A percentile compares a stretch with the other conserved stretches of the same genome.
phyloP scores from a whole-genome alignment of 352 stramenopile species.

The Globisporangium canariense region DNA sequence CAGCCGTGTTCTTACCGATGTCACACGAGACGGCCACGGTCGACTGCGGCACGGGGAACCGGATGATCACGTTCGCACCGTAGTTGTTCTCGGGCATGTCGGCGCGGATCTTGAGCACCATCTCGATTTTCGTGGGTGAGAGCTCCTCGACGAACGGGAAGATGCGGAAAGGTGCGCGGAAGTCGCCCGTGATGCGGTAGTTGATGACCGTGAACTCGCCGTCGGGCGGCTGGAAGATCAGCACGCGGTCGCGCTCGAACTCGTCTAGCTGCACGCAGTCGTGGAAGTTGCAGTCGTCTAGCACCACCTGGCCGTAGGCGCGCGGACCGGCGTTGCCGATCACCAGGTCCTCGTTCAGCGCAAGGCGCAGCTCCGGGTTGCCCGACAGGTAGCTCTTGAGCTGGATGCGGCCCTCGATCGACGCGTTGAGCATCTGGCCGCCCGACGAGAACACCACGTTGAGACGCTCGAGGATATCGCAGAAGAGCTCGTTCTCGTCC shows the following conservation, averaged over 20 bases:
- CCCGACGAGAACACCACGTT: conserved; percentile 97
- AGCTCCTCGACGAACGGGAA: conserved; percentile 96
- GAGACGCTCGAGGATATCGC: conserved; percentile 98
- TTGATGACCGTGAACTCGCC: conserved; percentile 92
- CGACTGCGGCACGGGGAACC: conserved; percentile 91
- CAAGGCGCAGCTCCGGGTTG: conserved; percentile 95
- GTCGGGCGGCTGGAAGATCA: conserved; percentile 85
- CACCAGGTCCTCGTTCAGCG: conserved; percentile 97
- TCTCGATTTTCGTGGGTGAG: conserved; percentile 93
- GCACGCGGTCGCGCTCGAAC: conserved; percentile 87
- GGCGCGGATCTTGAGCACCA: conserved; percentile 90
- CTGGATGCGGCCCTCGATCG: conserved; percentile 97
- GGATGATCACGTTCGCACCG: conserved; percentile 95
- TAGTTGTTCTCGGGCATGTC: conserved; percentile 95
- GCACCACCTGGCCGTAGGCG: conserved; percentile 89
- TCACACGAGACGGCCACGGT: conserved; percentile 77
- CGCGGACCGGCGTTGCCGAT: conserved; percentile 85
- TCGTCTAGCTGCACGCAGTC: conserved; percentile 97
- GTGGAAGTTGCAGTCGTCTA: conserved; percentile 99
- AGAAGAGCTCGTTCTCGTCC: conserved; percentile 98
- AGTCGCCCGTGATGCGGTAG: conserved; percentile 98
- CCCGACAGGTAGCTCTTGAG: conserved; percentile 99
- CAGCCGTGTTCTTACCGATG: conserved; percentile 68
- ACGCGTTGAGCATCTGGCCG: conserved; percentile 96
- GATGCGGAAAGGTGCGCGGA: conserved; percentile 96